phyloP scores from a whole-genome alignment of 768 basidiomycete species.

The Tulasnella sp. region DNA sequence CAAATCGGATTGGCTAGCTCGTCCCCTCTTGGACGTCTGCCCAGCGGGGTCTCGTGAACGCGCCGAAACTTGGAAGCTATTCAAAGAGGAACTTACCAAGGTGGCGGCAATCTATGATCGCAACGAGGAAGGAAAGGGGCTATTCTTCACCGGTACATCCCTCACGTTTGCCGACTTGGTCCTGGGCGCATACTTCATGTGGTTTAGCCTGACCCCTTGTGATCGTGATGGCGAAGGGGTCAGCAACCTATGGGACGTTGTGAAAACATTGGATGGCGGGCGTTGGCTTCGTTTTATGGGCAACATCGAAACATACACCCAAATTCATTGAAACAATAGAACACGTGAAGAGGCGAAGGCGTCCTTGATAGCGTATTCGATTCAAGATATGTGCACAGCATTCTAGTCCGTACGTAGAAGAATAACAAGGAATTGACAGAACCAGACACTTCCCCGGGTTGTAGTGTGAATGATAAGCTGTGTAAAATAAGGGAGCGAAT shows the following conservation, averaged over 20 bases:
- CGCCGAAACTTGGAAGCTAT: constrained; percentile 2
- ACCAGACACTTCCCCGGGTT: no score
- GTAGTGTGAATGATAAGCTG: no score
- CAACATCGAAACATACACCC: constrained; percentile 2
- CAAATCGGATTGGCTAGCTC: background rate
- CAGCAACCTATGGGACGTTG: constrained; percentile 52
- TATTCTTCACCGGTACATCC: constrained; percentile 41
- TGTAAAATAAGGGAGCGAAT: no score
- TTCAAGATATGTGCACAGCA: no score
- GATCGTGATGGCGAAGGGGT: constrained; percentile 25
- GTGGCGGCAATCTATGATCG: constrained; percentile 6
- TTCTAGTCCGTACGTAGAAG: no score
- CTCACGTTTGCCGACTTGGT: constrained; percentile 65
- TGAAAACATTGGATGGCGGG: constrained; percentile 56
- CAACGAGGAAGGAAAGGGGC: constrained; percentile 5
- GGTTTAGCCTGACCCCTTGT: constrained; percentile 62
- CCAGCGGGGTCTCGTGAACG: constrained; percentile 1
- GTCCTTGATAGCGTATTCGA: no score
- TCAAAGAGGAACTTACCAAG: background rate
- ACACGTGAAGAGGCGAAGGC: no score
- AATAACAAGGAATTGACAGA: no score
- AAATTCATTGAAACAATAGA: background rate
- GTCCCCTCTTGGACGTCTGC: background rate
- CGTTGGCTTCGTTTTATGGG: constrained; percentile 53
- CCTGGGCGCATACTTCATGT: constrained; percentile 58